Conservation (phyloP, 129 eudicot species). For the Centella asiatica region DNA sequence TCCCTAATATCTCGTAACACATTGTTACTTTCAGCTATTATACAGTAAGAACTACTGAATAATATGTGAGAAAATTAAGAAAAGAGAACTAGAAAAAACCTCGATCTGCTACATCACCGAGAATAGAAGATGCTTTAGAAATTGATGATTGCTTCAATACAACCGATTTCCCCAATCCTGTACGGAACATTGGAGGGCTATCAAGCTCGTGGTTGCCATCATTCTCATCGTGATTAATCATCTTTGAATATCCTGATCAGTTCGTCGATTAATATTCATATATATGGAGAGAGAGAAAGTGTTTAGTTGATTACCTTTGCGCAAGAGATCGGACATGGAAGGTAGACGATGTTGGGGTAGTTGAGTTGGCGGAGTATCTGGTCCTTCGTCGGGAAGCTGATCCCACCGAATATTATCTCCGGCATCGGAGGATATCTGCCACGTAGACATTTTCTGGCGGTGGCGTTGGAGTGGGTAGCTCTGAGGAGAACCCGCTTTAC, state of each 20-base stretch:
- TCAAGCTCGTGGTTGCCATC: constrained; percentile 13
- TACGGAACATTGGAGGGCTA: constrained; percentile 39
- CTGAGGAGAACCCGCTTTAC: too few relatives aligned
- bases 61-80: not conserved
- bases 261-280: not conserved
- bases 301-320: constrained; percentile 25
- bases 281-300: not conserved
- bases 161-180: constrained; percentile 56
- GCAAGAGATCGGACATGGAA: constrained; percentile 47
- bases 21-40: not conserved
- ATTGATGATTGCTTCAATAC: constrained; percentile 34
- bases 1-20: not conserved
- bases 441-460: constrained; percentile 51
- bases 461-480: too few relatives aligned
- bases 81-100: not conserved
- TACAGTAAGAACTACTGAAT: not conserved
- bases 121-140: constrained; percentile 19
- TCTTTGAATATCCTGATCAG: constrained; percentile 42
- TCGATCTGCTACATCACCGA: constrained; percentile 1
- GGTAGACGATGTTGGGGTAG: constrained; percentile 25
- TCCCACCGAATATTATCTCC: constrained; percentile 59
- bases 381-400: constrained; percentile 18
- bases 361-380: constrained; percentile 21
- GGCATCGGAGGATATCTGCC: constrained; percentile 60
- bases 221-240: constrained; percentile 31